Evolutionary conservation across 345 rosid genomes (phyloP).

Genomic region (Lumnitzera racemosa): DNA sequence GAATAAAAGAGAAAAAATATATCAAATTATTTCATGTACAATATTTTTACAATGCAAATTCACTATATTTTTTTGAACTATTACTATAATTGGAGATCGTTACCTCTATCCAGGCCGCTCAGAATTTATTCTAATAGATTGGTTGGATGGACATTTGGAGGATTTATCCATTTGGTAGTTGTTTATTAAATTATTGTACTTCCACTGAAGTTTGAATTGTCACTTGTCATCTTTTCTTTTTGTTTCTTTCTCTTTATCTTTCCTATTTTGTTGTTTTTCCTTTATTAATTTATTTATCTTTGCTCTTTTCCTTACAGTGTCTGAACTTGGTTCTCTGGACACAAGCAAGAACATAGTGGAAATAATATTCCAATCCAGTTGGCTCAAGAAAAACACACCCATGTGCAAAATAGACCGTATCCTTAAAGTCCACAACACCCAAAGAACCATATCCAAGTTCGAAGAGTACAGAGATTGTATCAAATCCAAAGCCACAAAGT

Average conservation of each 20-base stretch:
- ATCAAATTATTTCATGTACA: too few relatives aligned
- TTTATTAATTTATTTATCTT: too few relatives aligned
- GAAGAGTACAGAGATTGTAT: conserved; percentile 71
- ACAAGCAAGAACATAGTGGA: conserved; percentile 88
- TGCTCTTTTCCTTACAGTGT: conserved; percentile 25
- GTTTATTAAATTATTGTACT: background rate
- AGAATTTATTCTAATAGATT: too few relatives aligned
- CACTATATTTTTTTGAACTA: too few relatives aligned
- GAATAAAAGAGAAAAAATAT: too few relatives aligned
- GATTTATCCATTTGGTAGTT: background rate
- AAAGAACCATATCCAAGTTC: conserved; percentile 50
- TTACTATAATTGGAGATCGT: too few relatives aligned
- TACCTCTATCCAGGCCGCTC: too few relatives aligned
- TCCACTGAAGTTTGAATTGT: background rate
- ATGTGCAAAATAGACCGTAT: conserved; percentile 60
- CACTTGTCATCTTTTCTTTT: background rate
- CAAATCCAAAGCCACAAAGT: conserved; percentile 55
- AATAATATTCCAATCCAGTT: conserved; percentile 84
- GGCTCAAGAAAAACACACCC: conserved; percentile 64
- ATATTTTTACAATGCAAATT: too few relatives aligned
- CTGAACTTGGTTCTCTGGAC: conserved; percentile 63
- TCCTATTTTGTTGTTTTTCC: background rate
- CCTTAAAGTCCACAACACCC: conserved; percentile 71
- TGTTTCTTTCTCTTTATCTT: background rate
- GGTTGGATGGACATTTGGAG: too few relatives aligned